Percentiles rank a stretch among this genome's conserved stretches.
phyloP scores from a whole-genome alignment of 345 rosid genomes.

The Durio zibethinus region DNA sequence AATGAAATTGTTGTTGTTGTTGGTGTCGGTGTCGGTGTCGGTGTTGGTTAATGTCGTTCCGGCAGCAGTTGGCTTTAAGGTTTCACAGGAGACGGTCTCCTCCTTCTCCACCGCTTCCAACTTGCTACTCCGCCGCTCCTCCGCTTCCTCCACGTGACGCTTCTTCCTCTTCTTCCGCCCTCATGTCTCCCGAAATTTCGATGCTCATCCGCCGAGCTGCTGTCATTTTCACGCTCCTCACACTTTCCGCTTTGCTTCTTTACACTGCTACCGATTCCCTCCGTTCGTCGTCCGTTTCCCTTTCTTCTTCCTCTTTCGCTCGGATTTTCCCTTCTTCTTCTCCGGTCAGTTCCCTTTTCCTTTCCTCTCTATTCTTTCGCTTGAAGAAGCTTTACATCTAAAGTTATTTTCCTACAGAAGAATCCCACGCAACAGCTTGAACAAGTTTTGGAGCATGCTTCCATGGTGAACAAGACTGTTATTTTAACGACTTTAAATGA shows the following conservation, averaged over 20 bases:
- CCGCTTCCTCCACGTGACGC: background rate
- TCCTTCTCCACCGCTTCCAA: background rate
- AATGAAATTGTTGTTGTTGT: background rate
- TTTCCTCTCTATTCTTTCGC: background rate
- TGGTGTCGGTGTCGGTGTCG: background rate
- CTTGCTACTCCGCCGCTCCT: background rate
- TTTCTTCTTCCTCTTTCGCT: slow-evolving; percentile 17
- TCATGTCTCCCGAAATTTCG: slow-evolving; percentile 17
- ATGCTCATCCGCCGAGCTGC: slow-evolving; percentile 22
- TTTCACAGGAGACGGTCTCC: slow-evolving; percentile 13
- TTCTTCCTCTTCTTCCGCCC: slow-evolving; percentile 1
- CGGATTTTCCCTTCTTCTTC: slow-evolving; percentile 23
- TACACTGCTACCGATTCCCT: slow-evolving; percentile 33
- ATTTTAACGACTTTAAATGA: slow-evolving; percentile 77
- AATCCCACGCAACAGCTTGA: slow-evolving; percentile 40
- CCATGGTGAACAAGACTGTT: slow-evolving; percentile 57
- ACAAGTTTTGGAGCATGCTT: slow-evolving; percentile 55
- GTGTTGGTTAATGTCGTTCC: slow-evolving; percentile 20
- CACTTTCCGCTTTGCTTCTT: slow-evolving; percentile 30
- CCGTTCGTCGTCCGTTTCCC: slow-evolving; percentile 20
- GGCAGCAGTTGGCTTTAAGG: slow-evolving; percentile 17
- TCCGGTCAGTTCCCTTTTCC: background rate
- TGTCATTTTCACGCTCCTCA: slow-evolving; percentile 19
- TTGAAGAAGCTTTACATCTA: background rate
- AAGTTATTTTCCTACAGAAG: slow-evolving; percentile 25